Conservation (phyloP, 805 yeast genomes). For the Candida suzukii region DNA sequence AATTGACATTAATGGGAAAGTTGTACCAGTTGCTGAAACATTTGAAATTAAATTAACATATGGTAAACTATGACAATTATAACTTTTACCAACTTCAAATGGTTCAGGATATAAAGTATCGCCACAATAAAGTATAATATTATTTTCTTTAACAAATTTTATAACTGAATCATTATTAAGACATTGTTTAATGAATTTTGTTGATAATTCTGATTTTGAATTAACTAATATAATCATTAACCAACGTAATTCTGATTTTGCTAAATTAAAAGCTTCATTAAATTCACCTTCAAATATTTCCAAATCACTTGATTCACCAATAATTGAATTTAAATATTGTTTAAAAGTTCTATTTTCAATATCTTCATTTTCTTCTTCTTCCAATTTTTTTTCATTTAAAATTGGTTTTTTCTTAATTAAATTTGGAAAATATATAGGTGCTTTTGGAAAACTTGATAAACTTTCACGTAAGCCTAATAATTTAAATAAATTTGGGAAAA, state of each 20-base stretch:
- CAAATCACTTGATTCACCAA: conserved; percentile 21
- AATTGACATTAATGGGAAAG: conserved; percentile 42
- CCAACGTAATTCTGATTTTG: conserved; percentile 39
- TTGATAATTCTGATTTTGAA: conserved; percentile 34
- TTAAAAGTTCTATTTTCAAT: conserved; percentile 3
- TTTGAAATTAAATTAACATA: conserved; percentile 45
- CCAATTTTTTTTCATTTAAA: conserved; percentile 7
- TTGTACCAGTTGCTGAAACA: conserved; percentile 45
- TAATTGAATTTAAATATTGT: conserved; percentile 8
- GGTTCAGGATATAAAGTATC: conserved; percentile 59
- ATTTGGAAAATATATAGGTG: conserved; percentile 15
- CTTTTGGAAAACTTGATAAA: conserved; percentile 24
- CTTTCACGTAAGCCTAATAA: conserved; percentile 20
- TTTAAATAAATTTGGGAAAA: conserved; percentile 27
- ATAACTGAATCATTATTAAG: conserved; percentile 39
- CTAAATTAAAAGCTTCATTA: conserved; percentile 33
- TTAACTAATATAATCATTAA: conserved; percentile 48
- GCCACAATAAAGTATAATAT: conserved; percentile 57
- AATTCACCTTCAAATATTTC: conserved; percentile 27
- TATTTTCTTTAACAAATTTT: conserved; percentile 29
- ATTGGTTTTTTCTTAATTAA: conserved; percentile 1
- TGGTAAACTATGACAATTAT: conserved; percentile 49
- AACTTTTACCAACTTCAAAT: conserved; percentile 53
- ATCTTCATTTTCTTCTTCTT: conserved; percentile 6
- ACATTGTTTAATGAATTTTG: conserved; percentile 35